phyloP scores from a whole-genome alignment of 495 filamentous ascomycete species.

The Daldinia bambusicola region DNA sequence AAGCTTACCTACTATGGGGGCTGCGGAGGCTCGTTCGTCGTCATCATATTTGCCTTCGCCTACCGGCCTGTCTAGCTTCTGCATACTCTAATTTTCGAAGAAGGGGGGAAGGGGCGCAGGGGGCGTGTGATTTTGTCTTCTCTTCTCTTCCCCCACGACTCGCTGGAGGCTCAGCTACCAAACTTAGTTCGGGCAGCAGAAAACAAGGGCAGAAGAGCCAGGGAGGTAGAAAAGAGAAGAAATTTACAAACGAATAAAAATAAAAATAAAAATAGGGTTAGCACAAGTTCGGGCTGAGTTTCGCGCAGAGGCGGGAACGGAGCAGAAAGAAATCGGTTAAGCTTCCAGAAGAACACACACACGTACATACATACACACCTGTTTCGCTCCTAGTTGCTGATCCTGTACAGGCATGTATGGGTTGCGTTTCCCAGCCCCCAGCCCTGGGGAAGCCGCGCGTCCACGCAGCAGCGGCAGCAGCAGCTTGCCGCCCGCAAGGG shows the following conservation, averaged over 20 bases:
- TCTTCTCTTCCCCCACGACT: not conserved
- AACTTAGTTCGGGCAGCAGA: not conserved
- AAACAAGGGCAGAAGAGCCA: too few relatives aligned
- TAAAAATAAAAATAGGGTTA: slow-evolving; percentile 29
- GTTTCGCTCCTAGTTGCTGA: slow-evolving; percentile 3
- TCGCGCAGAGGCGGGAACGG: not conserved
- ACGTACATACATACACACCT: not conserved
- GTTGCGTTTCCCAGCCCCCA: not conserved
- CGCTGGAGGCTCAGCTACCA: slow-evolving; percentile 20
- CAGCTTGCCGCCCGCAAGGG: not conserved
- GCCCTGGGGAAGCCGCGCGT: slow-evolving; percentile 37
- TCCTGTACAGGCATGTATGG: slow-evolving; percentile 6
- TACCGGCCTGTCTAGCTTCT: not conserved
- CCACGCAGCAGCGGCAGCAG: slow-evolving; percentile 26
- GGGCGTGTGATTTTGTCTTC: slow-evolving; percentile 12
- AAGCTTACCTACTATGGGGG: slow-evolving; percentile 9
- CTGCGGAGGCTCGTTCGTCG: slow-evolving; percentile 25
- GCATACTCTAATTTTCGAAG: not conserved
- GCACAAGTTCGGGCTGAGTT: slow-evolving; percentile 21
- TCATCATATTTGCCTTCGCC: slow-evolving; percentile 7
- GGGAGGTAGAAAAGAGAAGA: too few relatives aligned
- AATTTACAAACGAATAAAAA: too few relatives aligned
- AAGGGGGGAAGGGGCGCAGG: slow-evolving; percentile 6
- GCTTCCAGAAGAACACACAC: slow-evolving; percentile 25
- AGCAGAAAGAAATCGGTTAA: slow-evolving; percentile 11